Percentiles rank a stretch among this genome's conserved stretches.
Conservation (phyloP, 495 filamentous ascomycete genomes). For the Penicillium argentinense region DNA sequence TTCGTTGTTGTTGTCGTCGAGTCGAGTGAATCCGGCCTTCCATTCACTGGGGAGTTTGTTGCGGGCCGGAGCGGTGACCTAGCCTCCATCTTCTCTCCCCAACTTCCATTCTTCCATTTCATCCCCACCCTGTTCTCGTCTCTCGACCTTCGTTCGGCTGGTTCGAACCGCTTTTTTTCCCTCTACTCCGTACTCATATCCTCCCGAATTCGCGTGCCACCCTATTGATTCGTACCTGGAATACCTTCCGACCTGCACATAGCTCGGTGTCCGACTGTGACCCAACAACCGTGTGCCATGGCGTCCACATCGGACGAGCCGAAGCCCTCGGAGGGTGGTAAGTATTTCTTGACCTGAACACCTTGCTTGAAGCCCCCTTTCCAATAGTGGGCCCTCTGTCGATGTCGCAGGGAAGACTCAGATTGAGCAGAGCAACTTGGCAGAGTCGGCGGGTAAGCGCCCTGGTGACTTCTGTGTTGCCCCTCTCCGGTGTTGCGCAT, state of each 20-base stretch:
- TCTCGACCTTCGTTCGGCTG: conserved; percentile 10
- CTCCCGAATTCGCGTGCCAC: too few species aligned
- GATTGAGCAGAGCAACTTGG: neutral
- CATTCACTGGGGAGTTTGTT: conserved; percentile 2
- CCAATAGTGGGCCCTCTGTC: neutral
- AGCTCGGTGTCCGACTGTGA: neutral
- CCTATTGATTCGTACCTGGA: too few species aligned
- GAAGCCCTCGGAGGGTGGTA: conserved; percentile 8
- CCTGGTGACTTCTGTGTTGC: neutral
- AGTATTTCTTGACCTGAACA: conserved; percentile 9
- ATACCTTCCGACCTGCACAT: neutral
- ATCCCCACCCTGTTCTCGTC: conserved; percentile 1
- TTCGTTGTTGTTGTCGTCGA: neutral
- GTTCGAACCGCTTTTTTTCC: conserved; percentile 2
- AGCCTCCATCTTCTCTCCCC: neutral
- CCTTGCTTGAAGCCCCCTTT: neutral
- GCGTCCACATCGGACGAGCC: conserved; percentile 12
- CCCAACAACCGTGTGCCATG: conserved; percentile 9
- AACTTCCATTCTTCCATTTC: neutral
- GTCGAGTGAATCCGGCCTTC: neutral
- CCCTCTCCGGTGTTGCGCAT: neutral
- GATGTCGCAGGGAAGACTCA: conserved; percentile 4
- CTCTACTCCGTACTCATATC: neutral
- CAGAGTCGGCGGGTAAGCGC: conserved; percentile 1
- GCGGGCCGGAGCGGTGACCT: conserved; percentile 26